phyloP scores from a whole-genome alignment of 2,329 filamentous ascomycete species.

The Dactylellina haptotyla region DNA sequence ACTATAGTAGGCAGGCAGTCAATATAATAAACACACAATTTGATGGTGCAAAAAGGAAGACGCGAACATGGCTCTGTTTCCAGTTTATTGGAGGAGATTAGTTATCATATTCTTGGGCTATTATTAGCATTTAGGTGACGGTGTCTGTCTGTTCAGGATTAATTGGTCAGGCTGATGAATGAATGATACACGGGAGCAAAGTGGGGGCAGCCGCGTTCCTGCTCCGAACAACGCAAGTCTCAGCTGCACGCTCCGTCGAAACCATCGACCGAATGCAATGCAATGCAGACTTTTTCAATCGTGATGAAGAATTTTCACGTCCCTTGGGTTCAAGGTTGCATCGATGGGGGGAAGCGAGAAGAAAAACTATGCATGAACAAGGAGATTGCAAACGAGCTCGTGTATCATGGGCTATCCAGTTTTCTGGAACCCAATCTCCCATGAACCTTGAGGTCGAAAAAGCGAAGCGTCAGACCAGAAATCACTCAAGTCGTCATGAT shows the following conservation, averaged over 20 bases:
- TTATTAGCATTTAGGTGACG: slow-evolving; percentile 19
- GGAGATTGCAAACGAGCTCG: slow-evolving; percentile 33
- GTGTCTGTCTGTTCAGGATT: too few relatives aligned
- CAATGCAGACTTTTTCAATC: background rate
- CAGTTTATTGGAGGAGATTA: slow-evolving; percentile 15
- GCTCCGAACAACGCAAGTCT: background rate
- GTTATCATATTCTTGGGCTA: slow-evolving; percentile 2
- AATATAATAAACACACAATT: too few relatives aligned
- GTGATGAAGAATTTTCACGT: slow-evolving; percentile 8
- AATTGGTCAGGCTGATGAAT: background rate
- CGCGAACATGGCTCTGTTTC: slow-evolving; percentile 11
- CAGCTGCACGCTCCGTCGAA: slow-evolving; percentile 18
- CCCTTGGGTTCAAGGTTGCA: background rate
- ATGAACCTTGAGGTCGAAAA: slow-evolving; percentile 9
- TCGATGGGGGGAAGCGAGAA: background rate
- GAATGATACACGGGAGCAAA: background rate
- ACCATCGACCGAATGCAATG: background rate
- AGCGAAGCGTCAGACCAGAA: background rate
- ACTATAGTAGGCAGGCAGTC: slow-evolving; percentile 1
- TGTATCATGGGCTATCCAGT: slow-evolving; percentile 28
- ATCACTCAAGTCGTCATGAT: slow-evolving; percentile 31
- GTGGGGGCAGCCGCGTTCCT: slow-evolving; percentile 16
- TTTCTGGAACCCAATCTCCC: slow-evolving; percentile 11
- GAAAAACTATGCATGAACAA: slow-evolving; percentile 17
- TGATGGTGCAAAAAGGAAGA: too few relatives aligned